Conservation (phyloP, 305 asterid genomes). For the Lippia alba region DNA sequence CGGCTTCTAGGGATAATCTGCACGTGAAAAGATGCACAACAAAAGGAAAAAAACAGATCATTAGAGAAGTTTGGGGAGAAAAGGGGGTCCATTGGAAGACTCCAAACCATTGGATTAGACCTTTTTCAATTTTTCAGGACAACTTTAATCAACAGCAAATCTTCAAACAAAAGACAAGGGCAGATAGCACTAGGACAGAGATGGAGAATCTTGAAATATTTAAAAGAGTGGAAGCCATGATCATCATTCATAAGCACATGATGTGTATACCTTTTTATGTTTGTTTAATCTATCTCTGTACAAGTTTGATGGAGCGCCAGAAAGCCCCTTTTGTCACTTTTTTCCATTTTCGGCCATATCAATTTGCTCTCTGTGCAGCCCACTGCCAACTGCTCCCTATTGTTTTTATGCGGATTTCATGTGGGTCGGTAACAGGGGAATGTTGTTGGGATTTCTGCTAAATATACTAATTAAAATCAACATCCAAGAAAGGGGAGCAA, state of each 20-base stretch:
- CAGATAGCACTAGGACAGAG: conserved; percentile 42
- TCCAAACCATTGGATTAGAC: conserved; percentile 27
- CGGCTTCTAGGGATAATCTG: conserved; percentile 13
- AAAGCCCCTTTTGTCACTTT: conserved; percentile 28
- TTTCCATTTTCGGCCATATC: background rate
- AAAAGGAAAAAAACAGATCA: conserved; percentile 34
- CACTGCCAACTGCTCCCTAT: conserved; percentile 27
- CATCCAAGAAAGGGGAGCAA: conserved; percentile 10
- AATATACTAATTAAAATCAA: background rate
- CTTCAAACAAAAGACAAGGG: conserved; percentile 35
- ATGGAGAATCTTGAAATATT: conserved; percentile 40
- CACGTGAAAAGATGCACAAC: conserved; percentile 33
- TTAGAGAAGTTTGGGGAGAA: conserved; percentile 34
- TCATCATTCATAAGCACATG: conserved; percentile 19
- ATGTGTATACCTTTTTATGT: conserved; percentile 37
- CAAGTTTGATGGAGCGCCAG: conserved; percentile 32
- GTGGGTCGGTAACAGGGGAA: conserved; percentile 19
- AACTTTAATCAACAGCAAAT: background rate
- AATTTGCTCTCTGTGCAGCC: conserved; percentile 22
- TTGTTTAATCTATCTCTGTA: conserved; percentile 25
- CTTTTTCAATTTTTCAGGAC: background rate
- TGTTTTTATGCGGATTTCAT: conserved; percentile 16
- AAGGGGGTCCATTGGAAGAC: conserved; percentile 28
- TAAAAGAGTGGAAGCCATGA: conserved; percentile 33
- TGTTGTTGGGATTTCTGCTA: background rate